Conservation (phyloP, 495 filamentous ascomycete species). For the Penicillium paxilli region DNA sequence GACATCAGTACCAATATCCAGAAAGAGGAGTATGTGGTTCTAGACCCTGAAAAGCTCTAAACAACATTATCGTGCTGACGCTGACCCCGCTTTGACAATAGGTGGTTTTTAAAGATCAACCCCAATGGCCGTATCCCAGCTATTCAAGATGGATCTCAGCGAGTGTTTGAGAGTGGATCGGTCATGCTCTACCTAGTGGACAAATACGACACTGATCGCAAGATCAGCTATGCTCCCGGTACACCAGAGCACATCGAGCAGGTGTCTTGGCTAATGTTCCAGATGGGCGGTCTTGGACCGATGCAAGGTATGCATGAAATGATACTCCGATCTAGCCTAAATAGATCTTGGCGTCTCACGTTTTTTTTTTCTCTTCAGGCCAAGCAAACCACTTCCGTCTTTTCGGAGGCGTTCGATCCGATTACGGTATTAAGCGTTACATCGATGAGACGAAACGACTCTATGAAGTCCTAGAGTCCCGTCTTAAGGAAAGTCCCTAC, state of each 20-base stretch:
- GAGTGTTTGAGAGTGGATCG: constrained; percentile 49
- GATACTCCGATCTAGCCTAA: no score
- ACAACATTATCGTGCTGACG: constrained; percentile 5
- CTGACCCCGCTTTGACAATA: neutral
- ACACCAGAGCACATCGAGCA: constrained; percentile 44
- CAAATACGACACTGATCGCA: constrained; percentile 45
- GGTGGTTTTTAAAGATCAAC: constrained; percentile 83
- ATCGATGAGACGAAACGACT: constrained; percentile 39
- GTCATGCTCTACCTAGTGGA: constrained; percentile 49
- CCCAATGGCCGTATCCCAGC: constrained; percentile 91
- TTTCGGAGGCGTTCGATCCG: constrained; percentile 35
- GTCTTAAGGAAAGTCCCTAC: constrained; percentile 43
- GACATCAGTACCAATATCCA: constrained; percentile 66
- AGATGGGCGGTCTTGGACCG: constrained; percentile 42
- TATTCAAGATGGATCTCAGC: constrained; percentile 42
- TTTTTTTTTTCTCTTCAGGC: constrained; percentile 19
- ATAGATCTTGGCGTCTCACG: neutral
- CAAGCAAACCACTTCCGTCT: constrained; percentile 45
- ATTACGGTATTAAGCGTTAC: constrained; percentile 43
- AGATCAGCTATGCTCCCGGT: constrained; percentile 43
- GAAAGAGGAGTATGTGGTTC: constrained; percentile 69
- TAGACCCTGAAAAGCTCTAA: no score
- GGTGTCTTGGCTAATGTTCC: constrained; percentile 47
- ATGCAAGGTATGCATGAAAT: constrained; percentile 31
- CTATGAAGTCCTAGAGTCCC: constrained; percentile 41